A percentile compares a stretch with the other conserved stretches of the same genome.
These are phyloP conservation scores for Triticum aestivum DNA, from an alignment of 176 grass and related monocot genomes.

Conservation along the genomic window IWGSC_CS_RefSeq_v2.1 NC_057797.1:756992426-756992925, in stretches of 20 bases:
- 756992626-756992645: background rate
- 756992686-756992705: background rate
- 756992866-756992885: background rate
- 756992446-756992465: conserved; percentile 58
- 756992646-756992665: background rate
- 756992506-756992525: conserved; percentile 57
- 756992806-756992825: background rate
- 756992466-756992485: conserved; percentile 94
- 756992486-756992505: conserved; percentile 56
- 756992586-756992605: background rate
- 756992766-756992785: background rate
- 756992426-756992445: conserved; percentile 66
- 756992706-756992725: background rate
- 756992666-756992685: background rate
- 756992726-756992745: background rate
- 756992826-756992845: background rate
- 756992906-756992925: background rate
- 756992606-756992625: background rate
- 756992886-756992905: background rate
- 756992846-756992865: background rate
- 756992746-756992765: background rate
- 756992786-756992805: background rate
- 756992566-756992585: background rate
- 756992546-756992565: background rate
- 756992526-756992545: background rate